A percentile compares a stretch with the other conserved stretches of the same genome.
Evolutionary conservation across 1,139 yeast genomes (phyloP).

Genomic region (Geotrichum candidum): DNA sequence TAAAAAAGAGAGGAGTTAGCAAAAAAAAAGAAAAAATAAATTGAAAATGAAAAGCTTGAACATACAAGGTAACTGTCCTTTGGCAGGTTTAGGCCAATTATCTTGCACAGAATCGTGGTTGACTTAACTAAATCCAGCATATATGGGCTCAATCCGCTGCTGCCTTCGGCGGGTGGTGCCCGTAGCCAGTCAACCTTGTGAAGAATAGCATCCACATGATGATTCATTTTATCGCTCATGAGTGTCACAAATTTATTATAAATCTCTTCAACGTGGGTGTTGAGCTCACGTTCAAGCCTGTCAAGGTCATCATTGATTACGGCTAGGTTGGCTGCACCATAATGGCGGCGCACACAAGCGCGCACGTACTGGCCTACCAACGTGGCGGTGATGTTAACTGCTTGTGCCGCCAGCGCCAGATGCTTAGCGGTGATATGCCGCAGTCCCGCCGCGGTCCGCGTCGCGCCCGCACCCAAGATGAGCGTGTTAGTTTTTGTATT

Average conservation of each 20-base stretch:
- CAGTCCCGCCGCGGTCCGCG: slow-evolving; percentile 59
- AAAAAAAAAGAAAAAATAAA: neutral
- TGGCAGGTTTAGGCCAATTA: slow-evolving; percentile 54
- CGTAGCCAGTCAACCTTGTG: slow-evolving; percentile 44
- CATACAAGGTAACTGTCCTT: slow-evolving; percentile 41
- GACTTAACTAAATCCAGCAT: slow-evolving; percentile 67
- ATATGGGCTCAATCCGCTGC: slow-evolving; percentile 46
- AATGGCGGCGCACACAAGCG: slow-evolving; percentile 28
- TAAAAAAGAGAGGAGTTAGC: slow-evolving; percentile 14
- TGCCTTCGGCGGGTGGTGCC: slow-evolving; percentile 29
- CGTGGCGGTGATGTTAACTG: slow-evolving; percentile 40
- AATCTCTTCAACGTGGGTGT: slow-evolving; percentile 62
- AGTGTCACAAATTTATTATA: slow-evolving; percentile 59
- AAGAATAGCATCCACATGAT: slow-evolving; percentile 38
- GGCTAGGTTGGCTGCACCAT: slow-evolving; percentile 18
- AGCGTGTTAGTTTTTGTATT: slow-evolving; percentile 57
- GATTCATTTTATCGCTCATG: slow-evolving; percentile 57
- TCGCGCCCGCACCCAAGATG: slow-evolving; percentile 73
- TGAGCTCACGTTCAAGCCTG: slow-evolving; percentile 35
- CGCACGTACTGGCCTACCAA: slow-evolving; percentile 37
- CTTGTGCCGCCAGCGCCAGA: slow-evolving; percentile 63
- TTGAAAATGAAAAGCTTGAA: neutral
- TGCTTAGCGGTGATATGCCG: slow-evolving; percentile 73
- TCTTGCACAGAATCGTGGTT: slow-evolving; percentile 56
- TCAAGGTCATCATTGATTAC: slow-evolving; percentile 39